Conservation (phyloP, 202 grass and related monocot species). For the Cymbopogon flexuosus region DNA sequence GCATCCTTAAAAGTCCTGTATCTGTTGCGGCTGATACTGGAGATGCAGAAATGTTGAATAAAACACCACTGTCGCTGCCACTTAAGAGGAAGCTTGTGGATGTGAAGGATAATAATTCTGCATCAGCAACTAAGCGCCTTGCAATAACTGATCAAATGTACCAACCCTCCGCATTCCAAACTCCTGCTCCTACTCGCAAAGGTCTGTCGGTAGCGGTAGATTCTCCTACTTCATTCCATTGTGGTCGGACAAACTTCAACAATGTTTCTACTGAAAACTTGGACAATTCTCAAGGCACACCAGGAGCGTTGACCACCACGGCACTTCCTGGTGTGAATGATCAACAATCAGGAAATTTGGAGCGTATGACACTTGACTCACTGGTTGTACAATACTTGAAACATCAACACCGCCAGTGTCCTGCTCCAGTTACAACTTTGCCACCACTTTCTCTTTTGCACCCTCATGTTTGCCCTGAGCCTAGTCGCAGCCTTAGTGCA, state of each 20-base stretch:
- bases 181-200: constrained; percentile 57
- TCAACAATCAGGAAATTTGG: constrained; percentile 56
- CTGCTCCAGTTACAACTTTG: constrained; percentile 93
- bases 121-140: constrained; percentile 46
- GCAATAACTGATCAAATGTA: constrained; percentile 45
- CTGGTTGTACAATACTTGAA: constrained; percentile 94
- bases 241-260: constrained; percentile 55
- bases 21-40: constrained; percentile 35
- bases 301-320: constrained; percentile 40
- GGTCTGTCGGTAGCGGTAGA: constrained; percentile 43
- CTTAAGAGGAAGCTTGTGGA: constrained; percentile 81
- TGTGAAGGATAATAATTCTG: constrained; percentile 47
- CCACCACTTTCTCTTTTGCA: constrained; percentile 86
- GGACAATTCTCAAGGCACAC: constrained; percentile 63
- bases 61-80: constrained; percentile 63
- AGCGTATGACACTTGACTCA: constrained; percentile 85
- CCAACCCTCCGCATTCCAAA: constrained; percentile 70
- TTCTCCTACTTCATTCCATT: constrained; percentile 53
- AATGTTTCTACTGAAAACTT: constrained; percentile 53
- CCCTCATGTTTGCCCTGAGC: constrained; percentile 88
- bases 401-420: constrained; percentile 93
- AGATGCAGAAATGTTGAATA: constrained; percentile 47
- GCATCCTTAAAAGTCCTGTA: constrained; percentile 37
- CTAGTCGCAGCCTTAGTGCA: constrained; percentile 68
- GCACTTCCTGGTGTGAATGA: constrained; percentile 49